Conservation (phyloP, 805 yeast species). For the Wickerhamomyces xylosicus region DNA sequence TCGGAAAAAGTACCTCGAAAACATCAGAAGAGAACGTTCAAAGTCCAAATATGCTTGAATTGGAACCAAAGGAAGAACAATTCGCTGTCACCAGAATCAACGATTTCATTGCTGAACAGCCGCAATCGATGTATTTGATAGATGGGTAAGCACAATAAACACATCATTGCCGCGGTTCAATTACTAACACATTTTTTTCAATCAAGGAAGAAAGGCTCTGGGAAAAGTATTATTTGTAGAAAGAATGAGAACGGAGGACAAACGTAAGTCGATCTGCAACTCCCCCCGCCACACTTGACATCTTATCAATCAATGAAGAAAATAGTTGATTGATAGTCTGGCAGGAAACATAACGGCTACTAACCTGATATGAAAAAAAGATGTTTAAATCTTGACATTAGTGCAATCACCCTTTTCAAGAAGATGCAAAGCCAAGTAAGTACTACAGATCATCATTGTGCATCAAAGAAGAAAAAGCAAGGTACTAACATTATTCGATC, state of each 20-base stretch:
- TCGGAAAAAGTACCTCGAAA: neutral
- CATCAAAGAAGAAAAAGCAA: no score
- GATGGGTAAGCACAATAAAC: constrained; percentile 20
- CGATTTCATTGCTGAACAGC: constrained; percentile 6
- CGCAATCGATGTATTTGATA: constrained; percentile 12
- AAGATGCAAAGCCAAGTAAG: constrained; percentile 33
- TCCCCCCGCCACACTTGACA: no score
- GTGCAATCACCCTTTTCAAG: constrained; percentile 33
- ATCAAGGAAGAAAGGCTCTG: constrained; percentile 8
- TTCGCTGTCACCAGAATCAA: constrained; percentile 5
- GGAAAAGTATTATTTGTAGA: constrained; percentile 36
- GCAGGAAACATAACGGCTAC: neutral
- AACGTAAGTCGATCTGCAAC: constrained; percentile 17
- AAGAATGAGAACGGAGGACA: constrained; percentile 32
- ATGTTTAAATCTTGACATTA: constrained; percentile 31
- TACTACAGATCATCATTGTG: neutral
- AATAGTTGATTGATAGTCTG: no score
- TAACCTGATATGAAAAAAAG: constrained; percentile 14
- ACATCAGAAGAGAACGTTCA: neutral
- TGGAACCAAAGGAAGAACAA: no score
- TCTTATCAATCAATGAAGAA: no score
- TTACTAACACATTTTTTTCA: neutral
- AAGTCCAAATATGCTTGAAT: constrained; percentile 2
- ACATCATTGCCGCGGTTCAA: neutral
- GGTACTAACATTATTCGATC: constrained; percentile 1